phyloP scores from a whole-genome alignment of 805 yeast genomes.

The Pichia sporocuriosa region DNA sequence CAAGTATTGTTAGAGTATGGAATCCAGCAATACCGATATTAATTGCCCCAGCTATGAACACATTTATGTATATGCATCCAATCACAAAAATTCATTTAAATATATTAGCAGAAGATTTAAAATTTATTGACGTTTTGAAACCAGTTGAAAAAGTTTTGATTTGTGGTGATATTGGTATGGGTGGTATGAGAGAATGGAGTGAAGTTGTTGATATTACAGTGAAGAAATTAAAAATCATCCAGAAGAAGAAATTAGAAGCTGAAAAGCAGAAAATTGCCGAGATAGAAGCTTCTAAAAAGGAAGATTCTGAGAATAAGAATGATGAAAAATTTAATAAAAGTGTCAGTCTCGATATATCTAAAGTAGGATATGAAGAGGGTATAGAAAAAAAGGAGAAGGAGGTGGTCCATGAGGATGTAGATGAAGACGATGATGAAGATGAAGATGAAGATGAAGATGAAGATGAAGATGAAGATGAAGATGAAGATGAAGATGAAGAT shows the following conservation, averaged over 20 bases:
- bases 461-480: background rate
- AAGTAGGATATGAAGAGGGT: conserved; percentile 23
- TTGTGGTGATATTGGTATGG: conserved; percentile 98
- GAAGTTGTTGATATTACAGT: conserved; percentile 86
- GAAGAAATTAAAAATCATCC: conserved; percentile 57
- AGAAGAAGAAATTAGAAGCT: conserved; percentile 42
- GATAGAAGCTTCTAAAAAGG: conserved; percentile 42
- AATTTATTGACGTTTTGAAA: conserved; percentile 87
- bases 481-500: conserved; percentile 5
- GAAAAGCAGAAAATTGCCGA: conserved; percentile 38
- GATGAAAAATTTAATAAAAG: conserved; percentile 36
- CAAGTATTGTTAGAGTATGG: conserved; percentile 93
- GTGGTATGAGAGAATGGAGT: conserved; percentile 98
- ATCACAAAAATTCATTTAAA: conserved; percentile 79
- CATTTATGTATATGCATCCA: conserved; percentile 83
- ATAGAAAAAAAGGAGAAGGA: conserved; percentile 12
- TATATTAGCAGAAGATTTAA: conserved; percentile 80
- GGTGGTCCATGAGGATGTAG: too few relatives aligned
- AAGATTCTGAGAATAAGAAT: conserved; percentile 33
- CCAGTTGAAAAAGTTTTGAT: conserved; percentile 94
- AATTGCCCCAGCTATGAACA: conserved; percentile 94
- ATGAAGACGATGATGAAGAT: conserved; percentile 2
- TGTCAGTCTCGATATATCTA: conserved; percentile 35
- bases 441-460: background rate
- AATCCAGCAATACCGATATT: conserved; percentile 84